Evolutionary conservation across 2,329 filamentous ascomycete species (phyloP).

Genomic region (Penicillium sp.): DNA sequence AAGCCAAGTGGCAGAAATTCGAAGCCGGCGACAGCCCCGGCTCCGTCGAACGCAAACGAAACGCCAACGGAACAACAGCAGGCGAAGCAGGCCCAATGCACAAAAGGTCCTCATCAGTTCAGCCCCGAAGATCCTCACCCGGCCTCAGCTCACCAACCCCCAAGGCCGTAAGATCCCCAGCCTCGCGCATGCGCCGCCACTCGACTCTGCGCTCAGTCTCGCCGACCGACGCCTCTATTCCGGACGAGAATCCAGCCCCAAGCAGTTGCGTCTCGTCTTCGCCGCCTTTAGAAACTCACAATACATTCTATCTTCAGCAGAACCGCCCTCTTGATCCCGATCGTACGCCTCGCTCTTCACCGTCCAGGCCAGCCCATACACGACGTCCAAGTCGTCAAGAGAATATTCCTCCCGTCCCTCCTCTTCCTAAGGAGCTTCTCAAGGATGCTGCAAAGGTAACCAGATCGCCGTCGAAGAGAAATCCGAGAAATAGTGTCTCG

Average conservation of each 20-base stretch:
- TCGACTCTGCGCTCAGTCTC: conserved; percentile 20
- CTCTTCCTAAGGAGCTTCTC: conserved; percentile 34
- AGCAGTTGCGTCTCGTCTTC: conserved; percentile 12
- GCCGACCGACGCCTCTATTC: not conserved
- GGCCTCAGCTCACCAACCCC: conserved; percentile 20
- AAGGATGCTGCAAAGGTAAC: conserved; percentile 27
- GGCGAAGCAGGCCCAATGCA: conserved; percentile 11
- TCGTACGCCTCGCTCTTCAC: conserved; percentile 15
- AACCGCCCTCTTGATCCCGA: conserved; percentile 21
- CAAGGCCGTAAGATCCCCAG: conserved; percentile 15
- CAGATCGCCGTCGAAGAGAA: conserved; percentile 22
- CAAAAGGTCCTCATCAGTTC: conserved; percentile 18
- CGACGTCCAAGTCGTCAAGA: conserved; percentile 16
- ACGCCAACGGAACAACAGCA: not conserved
- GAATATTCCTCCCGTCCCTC: conserved; percentile 40
- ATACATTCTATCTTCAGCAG: conserved; percentile 21
- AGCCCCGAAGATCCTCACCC: conserved; percentile 17
- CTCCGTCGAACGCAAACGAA: conserved; percentile 30
- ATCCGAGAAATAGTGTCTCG: conserved; percentile 1
- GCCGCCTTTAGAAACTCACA: conserved; percentile 9
- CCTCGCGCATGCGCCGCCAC: conserved; percentile 21
- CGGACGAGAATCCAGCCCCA: not conserved
- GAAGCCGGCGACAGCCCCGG: conserved; percentile 31
- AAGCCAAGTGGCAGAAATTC: conserved; percentile 31
- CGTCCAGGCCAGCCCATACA: conserved; percentile 17